Evolutionary conservation across 306 rosid genomes (phyloP), one percentile per base, ranked within the genome.

Genomic region (Lathyrus oleraceus): DNA sequence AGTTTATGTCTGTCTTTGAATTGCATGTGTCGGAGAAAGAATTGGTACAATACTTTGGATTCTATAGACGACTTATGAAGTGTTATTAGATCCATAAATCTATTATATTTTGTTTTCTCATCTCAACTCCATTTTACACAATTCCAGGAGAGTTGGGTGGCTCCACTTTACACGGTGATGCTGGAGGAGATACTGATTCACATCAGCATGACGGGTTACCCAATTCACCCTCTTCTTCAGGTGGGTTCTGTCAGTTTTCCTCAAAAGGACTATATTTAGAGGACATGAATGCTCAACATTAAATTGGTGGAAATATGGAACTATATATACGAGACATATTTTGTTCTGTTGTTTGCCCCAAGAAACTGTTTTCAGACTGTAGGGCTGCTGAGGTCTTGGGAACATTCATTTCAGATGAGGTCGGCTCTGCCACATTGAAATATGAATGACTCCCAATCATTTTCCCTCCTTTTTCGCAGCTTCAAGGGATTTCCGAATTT

Each of bases 171-270:
- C 86, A 86, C 19, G 96, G 89, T 74, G 96, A 84, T 39, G 86
- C 78, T 63, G 93, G 92, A 87, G 92, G 83, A 63, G 90, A 89
- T 77, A 84, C 48, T 27, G 79, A 83, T 75, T 78, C 91, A 57
- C 91, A 81, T 71, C 67, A 71, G 79, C 82, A 81, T 32, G 87
- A 82, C 52, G 92, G 89, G 78, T 86, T 87, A 87, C 87, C 95
- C 88, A 85, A 85, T 83, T 91, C 99, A 88, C 96, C 97, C 83
- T 87, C 96, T 66, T 88, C 99, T 79, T 94, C 99, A 94, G 99
- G 99, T 94, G 97, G 99, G 99, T 94, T 87, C 96, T 78, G 86
- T 90, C 95, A 91, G 96, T 87, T 88, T 88, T 88, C 95, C 83
- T 90, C 97, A 76, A 93, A 90, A 84, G 96, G 97, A 90, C 96